These are phyloP conservation scores for Dactylis glomerata DNA, from an alignment of 176 grass and related monocot genomes.

Conservation along the genomic window DNA sequence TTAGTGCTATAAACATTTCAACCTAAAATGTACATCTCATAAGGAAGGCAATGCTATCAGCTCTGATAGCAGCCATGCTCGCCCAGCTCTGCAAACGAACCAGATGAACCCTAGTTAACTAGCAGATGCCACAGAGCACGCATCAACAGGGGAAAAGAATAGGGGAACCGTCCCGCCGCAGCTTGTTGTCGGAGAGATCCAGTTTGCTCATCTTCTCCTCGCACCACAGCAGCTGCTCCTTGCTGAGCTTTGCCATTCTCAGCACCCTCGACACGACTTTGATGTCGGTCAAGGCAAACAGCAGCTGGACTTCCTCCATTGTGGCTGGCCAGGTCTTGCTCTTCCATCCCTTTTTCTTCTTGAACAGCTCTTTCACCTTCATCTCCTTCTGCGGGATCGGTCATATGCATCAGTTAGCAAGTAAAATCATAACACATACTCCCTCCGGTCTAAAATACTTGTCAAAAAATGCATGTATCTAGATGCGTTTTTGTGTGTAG, in stretches of 20 bases:
- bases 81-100: neutral
- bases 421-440: neutral
- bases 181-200: conserved; percentile 66
- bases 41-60: neutral
- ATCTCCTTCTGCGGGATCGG: conserved; percentile 68
- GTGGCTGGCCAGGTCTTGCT: conserved; percentile 70
- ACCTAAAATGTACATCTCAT: conserved; percentile 48
- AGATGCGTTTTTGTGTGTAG: too few species aligned
- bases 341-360: conserved; percentile 89
- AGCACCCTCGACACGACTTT: conserved; percentile 86
- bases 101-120: neutral
- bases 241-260: conserved; percentile 75
- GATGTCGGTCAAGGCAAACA: conserved; percentile 85
- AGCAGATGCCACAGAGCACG: neutral
- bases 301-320: conserved; percentile 77
- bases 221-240: conserved; percentile 96
- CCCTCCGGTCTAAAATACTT: too few species aligned
- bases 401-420: neutral
- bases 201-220: conserved; percentile 99
- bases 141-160: conserved; percentile 86
- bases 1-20: conserved; percentile 28
- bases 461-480: too few species aligned
- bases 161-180: conserved; percentile 68
- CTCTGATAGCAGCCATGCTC: neutral
- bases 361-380: conserved; percentile 87